Evolutionary conservation across 257 asterid genomes (phyloP).

Genomic region (Fraxinus cuspidata): DNA sequence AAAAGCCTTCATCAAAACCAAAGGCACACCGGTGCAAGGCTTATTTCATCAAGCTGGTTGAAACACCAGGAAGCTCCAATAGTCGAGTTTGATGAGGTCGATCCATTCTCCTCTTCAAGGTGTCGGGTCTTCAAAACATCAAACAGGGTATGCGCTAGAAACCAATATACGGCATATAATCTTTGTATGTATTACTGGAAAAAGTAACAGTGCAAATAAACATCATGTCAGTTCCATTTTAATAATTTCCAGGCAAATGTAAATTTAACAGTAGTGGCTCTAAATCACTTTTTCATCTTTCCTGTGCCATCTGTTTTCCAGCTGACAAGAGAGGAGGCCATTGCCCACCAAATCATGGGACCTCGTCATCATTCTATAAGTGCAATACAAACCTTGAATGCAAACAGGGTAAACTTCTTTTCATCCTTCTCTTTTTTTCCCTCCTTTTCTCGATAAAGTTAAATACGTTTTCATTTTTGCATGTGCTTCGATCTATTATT

Average conservation of each 20-base stretch:
- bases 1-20: conserved; percentile 76
- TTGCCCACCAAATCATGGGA: conserved; percentile 79
- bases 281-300: conserved; percentile 15
- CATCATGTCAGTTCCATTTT: too few relatives aligned
- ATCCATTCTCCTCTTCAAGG: conserved; percentile 85
- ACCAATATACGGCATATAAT: too few relatives aligned
- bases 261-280: neutral
- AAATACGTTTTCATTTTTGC: neutral
- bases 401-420: conserved; percentile 49
- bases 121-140: conserved; percentile 60
- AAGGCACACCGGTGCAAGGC: conserved; percentile 74
- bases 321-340: conserved; percentile 66
- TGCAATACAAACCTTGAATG: conserved; percentile 56
- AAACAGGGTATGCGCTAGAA: conserved; percentile 47
- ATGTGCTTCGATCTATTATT: neutral
- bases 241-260: too few relatives aligned
- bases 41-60: conserved; percentile 76
- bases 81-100: conserved; percentile 55
- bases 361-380: conserved; percentile 67
- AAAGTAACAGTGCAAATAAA: too few relatives aligned
- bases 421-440: neutral
- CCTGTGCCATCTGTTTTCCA: conserved; percentile 27
- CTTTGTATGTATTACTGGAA: too few relatives aligned
- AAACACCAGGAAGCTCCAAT: conserved; percentile 66
- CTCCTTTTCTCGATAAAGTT: too few relatives aligned